These are phyloP conservation scores for Diaporthe citri DNA, from an alignment of 2,329 filamentous ascomycete species.

Conservation along the genomic window DNA sequence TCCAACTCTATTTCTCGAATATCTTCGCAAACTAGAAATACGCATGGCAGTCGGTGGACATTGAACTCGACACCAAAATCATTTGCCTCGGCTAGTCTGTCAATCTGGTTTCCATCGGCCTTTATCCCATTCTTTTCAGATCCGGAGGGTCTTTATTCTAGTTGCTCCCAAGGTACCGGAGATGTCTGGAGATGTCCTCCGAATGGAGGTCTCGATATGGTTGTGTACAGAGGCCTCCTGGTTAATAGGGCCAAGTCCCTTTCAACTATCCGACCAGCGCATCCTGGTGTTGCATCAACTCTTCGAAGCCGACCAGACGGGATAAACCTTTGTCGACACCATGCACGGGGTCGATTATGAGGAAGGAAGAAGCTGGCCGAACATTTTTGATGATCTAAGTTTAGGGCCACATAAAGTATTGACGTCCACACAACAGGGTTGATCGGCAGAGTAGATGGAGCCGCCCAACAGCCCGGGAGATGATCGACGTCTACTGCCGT, in stretches of 20 bases:
- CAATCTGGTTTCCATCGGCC: background rate
- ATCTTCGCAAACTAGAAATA: background rate
- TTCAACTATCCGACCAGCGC: background rate
- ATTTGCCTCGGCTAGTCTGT: background rate
- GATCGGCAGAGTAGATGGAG: constrained; percentile 17
- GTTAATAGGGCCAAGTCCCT: background rate
- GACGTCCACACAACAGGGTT: constrained; percentile 3
- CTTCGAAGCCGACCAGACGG: background rate
- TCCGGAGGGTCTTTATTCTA: background rate
- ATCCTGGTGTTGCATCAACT: background rate
- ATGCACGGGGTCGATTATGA: background rate
- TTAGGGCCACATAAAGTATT: constrained; percentile 19
- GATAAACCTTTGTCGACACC: constrained; percentile 5
- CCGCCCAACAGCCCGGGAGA: constrained; percentile 5
- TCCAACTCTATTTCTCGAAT: background rate
- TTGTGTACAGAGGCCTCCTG: constrained; percentile 14
- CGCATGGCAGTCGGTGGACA: background rate
- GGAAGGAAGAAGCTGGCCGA: constrained; percentile 12
- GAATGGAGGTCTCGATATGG: background rate
- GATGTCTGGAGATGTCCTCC: no score
- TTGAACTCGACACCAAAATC: background rate
- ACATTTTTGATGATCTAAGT: background rate
- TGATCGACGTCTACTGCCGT: constrained; percentile 29
- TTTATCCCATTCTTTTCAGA: background rate
- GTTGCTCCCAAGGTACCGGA: background rate